These are phyloP conservation scores for Musa beccarii DNA, from an alignment of 176 grass and related monocot genomes.

Conservation along the genomic window DNA sequence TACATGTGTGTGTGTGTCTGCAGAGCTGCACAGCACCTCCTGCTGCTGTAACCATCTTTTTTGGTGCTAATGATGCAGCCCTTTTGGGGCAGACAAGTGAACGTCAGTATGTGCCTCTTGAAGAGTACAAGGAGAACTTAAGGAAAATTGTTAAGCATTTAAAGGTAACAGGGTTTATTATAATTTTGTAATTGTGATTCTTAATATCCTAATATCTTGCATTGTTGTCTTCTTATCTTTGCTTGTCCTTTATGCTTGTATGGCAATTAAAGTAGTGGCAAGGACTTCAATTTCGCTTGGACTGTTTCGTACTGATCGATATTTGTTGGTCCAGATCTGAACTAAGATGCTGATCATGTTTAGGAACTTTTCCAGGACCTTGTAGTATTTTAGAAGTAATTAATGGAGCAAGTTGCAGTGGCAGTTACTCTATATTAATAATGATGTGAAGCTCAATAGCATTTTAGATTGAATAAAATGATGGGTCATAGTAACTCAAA, in stretches of 20 bases:
- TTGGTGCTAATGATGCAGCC: conserved; percentile 77
- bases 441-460: too few species aligned
- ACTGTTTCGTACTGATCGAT: too few species aligned
- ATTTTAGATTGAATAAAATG: too few species aligned
- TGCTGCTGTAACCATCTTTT: conserved; percentile 57
- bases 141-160: conserved; percentile 53
- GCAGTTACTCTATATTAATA: too few species aligned
- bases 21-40: conserved; percentile 36
- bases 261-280: background rate
- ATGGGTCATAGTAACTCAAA: too few species aligned
- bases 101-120: conserved; percentile 60
- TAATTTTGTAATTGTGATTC: background rate
- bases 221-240: background rate
- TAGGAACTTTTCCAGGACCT: too few species aligned
- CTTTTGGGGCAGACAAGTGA: conserved; percentile 46
- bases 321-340: too few species aligned
- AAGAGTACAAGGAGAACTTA: conserved; percentile 69
- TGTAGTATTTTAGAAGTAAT: too few species aligned
- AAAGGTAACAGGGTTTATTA: conserved; percentile 31
- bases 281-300: too few species aligned
- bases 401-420: too few species aligned
- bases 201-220: background rate
- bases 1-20: background rate
- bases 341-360: too few species aligned
- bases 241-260: background rate